Evolutionary conservation across 2,329 filamentous ascomycete genomes (phyloP).

Genomic region (Akanthomyces dipterigenus): DNA sequence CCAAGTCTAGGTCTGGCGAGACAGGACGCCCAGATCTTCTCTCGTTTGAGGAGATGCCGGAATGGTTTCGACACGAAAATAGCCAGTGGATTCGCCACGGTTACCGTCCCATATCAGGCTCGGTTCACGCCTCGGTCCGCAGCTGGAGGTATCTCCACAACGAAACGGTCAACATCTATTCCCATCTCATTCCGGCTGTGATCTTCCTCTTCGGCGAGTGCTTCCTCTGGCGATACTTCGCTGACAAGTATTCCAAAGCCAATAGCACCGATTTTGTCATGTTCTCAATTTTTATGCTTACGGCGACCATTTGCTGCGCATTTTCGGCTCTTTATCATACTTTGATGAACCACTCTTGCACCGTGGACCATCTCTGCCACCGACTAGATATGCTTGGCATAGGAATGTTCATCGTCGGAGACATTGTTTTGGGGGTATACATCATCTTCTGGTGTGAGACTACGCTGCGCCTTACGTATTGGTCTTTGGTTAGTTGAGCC

Average conservation of each 20-base stretch:
- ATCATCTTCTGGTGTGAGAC: constrained; percentile 23
- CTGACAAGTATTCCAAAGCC: constrained; percentile 16
- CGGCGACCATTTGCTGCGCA: constrained; percentile 16
- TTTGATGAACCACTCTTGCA: constrained; percentile 19
- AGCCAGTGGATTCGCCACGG: constrained; percentile 17
- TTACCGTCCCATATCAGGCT: constrained; percentile 37
- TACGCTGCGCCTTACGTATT: constrained; percentile 20
- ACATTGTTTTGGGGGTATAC: constrained; percentile 21
- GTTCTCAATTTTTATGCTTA: constrained; percentile 19
- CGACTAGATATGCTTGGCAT: constrained; percentile 19
- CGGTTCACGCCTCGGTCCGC: constrained; percentile 27
- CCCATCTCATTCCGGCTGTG: constrained; percentile 31
- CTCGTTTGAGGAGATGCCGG: constrained; percentile 21
- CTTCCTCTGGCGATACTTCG: constrained; percentile 17
- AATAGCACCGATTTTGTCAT: constrained; percentile 16
- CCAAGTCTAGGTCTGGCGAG: constrained; percentile 10
- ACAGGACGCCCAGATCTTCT: constrained; percentile 15
- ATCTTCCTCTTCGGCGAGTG: constrained; percentile 24
- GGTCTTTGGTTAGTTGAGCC: constrained; percentile 22
- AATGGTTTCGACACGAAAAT: constrained; percentile 18
- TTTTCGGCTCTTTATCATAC: constrained; percentile 20
- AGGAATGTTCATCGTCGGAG: constrained; percentile 19
- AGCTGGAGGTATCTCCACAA: constrained; percentile 34
- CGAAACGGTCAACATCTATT: constrained; percentile 18
- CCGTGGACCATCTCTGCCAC: constrained; percentile 18